Conservation (phyloP, 345 rosid genomes). For the Barbarea vulgaris region DNA sequence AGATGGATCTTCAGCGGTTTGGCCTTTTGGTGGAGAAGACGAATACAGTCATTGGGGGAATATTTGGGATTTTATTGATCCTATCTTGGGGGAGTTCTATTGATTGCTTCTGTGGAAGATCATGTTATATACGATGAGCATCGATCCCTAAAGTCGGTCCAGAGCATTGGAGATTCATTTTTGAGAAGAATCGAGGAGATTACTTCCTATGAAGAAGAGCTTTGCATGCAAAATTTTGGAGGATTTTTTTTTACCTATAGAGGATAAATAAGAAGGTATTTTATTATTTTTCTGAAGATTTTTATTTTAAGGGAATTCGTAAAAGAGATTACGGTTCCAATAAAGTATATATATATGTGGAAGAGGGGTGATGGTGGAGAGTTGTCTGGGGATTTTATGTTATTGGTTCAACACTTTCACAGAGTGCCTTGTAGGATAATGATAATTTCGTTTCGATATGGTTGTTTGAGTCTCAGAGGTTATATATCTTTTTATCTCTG, state of each 20-base stretch:
- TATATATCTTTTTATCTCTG: background rate
- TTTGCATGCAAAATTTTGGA: constrained; percentile 38
- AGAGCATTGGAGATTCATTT: constrained; percentile 7
- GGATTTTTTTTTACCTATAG: constrained; percentile 22
- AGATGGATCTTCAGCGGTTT: constrained; percentile 53
- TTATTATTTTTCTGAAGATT: background rate
- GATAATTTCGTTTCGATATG: constrained; percentile 18
- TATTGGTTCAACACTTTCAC: constrained; percentile 14
- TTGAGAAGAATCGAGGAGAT: constrained; percentile 27
- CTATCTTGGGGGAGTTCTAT: constrained; percentile 37
- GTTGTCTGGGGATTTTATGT: constrained; percentile 17
- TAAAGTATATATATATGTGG: constrained; percentile 35
- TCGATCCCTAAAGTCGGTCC: background rate
- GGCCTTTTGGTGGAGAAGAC: constrained; percentile 70
- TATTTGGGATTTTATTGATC: constrained; percentile 70
- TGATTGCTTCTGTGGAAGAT: constrained; percentile 10
- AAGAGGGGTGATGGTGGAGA: constrained; percentile 18
- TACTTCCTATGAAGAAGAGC: constrained; percentile 2
- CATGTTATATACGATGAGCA: constrained; percentile 9
- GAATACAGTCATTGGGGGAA: constrained; percentile 56
- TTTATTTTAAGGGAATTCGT: constrained; percentile 31
- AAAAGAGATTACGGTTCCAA: constrained; percentile 29
- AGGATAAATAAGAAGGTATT: constrained; percentile 12
- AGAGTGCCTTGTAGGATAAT: background rate
- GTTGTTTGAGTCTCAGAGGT: constrained; percentile 28